These are phyloP conservation scores for Skeletonema potamos DNA, from an alignment of 108 stramenopile genomes.

Conservation along the genomic window DNA sequence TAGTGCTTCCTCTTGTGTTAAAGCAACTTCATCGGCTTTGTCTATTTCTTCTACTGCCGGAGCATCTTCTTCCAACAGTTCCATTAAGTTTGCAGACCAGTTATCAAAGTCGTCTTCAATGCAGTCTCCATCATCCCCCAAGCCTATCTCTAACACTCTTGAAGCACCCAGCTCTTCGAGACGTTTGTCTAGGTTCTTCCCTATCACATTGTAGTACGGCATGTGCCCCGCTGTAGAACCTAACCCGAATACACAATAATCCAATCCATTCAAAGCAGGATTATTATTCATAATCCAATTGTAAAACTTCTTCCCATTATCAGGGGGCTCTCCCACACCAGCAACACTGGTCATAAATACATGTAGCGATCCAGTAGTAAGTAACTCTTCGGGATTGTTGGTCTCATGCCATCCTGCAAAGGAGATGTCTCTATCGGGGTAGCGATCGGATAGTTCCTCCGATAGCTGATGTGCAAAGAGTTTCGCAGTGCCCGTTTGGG, in stretches of 20 bases:
- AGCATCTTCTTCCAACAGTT: conserved; percentile 28
- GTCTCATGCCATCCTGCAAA: conserved; percentile 59
- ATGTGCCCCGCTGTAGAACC: conserved; percentile 84
- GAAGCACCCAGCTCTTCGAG: conserved; percentile 76
- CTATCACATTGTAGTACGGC: conserved; percentile 88
- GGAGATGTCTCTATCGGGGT: conserved; percentile 35
- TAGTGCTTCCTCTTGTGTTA: conserved; percentile 13
- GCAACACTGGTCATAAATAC: conserved; percentile 65
- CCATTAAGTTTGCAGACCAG: conserved; percentile 73
- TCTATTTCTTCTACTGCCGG: conserved; percentile 14
- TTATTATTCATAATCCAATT: conserved; percentile 50
- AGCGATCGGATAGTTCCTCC: conserved; percentile 50
- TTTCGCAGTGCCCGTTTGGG: conserved; percentile 94
- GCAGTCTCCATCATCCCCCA: conserved; percentile 91
- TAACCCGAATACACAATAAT: conserved; percentile 90
- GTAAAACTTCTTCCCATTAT: conserved; percentile 73
- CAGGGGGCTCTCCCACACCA: conserved; percentile 77
- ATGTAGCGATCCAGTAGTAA: conserved; percentile 7
- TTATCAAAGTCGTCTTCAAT: conserved; percentile 93
- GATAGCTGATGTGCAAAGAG: conserved; percentile 82
- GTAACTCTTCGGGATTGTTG: conserved; percentile 34
- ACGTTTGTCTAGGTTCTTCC: conserved; percentile 65
- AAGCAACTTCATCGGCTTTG: conserved; percentile 2
- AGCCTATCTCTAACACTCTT: conserved; percentile 63
- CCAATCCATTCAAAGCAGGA: conserved; percentile 12